Evolutionary conservation across 2,329 filamentous ascomycete genomes (phyloP), one percentile per base, ranked within the genome.

Genomic region (Albophoma yamanashiensis): DNA sequence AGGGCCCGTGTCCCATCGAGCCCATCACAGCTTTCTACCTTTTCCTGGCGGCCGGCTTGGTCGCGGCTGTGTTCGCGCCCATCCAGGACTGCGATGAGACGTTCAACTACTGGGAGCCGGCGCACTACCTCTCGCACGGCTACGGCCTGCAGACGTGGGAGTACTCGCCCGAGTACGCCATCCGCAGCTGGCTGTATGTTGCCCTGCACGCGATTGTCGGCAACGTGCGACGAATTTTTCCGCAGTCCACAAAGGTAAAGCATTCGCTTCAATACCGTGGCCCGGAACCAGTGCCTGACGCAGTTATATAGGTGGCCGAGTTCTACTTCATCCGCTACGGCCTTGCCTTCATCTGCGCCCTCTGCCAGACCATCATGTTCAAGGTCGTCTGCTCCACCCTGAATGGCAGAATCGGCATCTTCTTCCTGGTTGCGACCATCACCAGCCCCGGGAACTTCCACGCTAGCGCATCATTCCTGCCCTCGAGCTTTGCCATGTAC

Each of bases 31-130:
- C 89, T 15, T 95, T 97, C 72, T 94, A 89, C 70, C 74, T 91
- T 64, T 94, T 95, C 72, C 78, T 95, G 55, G 77, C 79, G 38
- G 87, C 89, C 64, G 91, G 91, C 70, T 65, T 89, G 22, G 68
- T 93, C 27, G 89, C 93, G 8, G 94, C 93, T 14, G 69, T 89
- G 39, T 93, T 88, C 71, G 87, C 92, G 2, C 94, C 94, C 0
- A 96, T 99, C 65, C 92, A 97, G 73, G 94, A 99, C 74, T 99
- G 94, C 72, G 94, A 99, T 68, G 94, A 99, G 78, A 93, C 93
- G 14, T 99, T 96, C 82, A 99, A 99, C 73, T 99, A 96, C 79
- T 99, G 93, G 92, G 94, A 99, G 69, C 93, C 94, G 0, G 86
- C 92, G 0, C 94, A 99, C 74, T 99, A 97, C 74, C 82, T 99